Base-by-base conservation (phyloP, 73 alveolate genomes). In the Paramecium biaurelia region DNA sequence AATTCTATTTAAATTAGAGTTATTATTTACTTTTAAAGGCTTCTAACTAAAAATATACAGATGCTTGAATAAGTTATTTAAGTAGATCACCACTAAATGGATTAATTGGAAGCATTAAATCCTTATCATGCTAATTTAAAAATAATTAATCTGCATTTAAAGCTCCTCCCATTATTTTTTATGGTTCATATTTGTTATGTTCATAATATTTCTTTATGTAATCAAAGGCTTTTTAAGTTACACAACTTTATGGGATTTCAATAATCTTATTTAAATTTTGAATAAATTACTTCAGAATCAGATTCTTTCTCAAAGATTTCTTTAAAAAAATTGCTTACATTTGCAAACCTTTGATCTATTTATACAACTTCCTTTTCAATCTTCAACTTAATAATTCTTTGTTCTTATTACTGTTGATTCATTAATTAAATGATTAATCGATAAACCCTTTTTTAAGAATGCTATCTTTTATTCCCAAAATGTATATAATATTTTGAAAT, bases 381-480 rank as follows among this genome's bases (percentile, higher is more conserved):
- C 26, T 63, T 63, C 24, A 63, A 63, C 45, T 63, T 63, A 30
- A 63, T 30, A 30, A 14, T 14, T 41, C 41, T 63, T 3, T 8
- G 28, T 6, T 20, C 28, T 21, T 7, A 26, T 63, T 63, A 63
- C 1, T 2, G 26, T 18, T 53, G 68, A 18, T 53, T 53, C 68
- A 53, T 53, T 53, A 53, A 53, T 53, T 53, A 53, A 53, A 53
- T 63, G 84, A 26, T 63, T 30, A 63, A 63, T 26, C 15, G 84
- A 63, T 26, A 32, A 63, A 63, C 45, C 37, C 67, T 79, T 8
- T 79, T 79, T 79, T 24, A 38, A 20, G 90, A 79, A 41, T 79
- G 90, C 28, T 79, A 43, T 79, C 43, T 79, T 24, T 45, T 43
- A 21, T 79, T 79, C 14, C 90, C 90, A 12, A 79, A 47, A 43